Conservation (phyloP, 345 rosid genomes). For the Bruguiera sexangula region DNA sequence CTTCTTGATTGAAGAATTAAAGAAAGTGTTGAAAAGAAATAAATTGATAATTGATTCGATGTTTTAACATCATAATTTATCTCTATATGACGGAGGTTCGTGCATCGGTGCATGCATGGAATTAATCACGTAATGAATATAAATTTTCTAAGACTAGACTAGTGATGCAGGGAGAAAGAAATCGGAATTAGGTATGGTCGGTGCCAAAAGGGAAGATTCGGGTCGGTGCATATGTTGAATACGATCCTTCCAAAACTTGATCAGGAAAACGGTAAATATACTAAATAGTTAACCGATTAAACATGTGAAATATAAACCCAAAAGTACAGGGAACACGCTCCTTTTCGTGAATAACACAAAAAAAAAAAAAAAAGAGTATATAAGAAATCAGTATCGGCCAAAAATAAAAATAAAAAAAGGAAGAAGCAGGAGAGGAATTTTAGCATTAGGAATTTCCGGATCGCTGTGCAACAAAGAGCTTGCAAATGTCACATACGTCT, state of each 20-base stretch:
- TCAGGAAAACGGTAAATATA: too few species aligned
- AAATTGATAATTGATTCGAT: too few species aligned
- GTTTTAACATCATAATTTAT: too few species aligned
- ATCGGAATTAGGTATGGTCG: too few species aligned
- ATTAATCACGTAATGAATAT: too few species aligned
- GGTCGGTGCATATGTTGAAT: not conserved
- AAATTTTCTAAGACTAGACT: too few species aligned
- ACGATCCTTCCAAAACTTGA: not conserved
- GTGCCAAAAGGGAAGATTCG: too few species aligned
- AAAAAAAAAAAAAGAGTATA: not conserved
- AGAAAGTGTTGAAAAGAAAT: too few species aligned
- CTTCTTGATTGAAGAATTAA: too few species aligned
- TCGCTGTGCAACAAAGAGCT: slow-evolving; percentile 16
- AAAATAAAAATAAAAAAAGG: not conserved
- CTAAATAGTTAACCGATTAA: not conserved
- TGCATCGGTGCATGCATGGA: too few species aligned
- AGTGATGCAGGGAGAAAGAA: too few species aligned
- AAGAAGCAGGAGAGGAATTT: not conserved
- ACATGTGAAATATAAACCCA: not conserved
- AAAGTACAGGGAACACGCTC: not conserved
- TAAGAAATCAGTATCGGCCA: not conserved
- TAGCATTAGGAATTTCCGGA: slow-evolving; percentile 11
- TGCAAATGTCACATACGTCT: slow-evolving; percentile 25
- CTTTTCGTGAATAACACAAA: not conserved
- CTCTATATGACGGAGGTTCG: too few species aligned